Percentiles rank a stretch among this genome's conserved stretches.
These are phyloP conservation scores for Echeveria elegans DNA, from an alignment of 164 flowering plant species.

Conservation along the genomic window DNA sequence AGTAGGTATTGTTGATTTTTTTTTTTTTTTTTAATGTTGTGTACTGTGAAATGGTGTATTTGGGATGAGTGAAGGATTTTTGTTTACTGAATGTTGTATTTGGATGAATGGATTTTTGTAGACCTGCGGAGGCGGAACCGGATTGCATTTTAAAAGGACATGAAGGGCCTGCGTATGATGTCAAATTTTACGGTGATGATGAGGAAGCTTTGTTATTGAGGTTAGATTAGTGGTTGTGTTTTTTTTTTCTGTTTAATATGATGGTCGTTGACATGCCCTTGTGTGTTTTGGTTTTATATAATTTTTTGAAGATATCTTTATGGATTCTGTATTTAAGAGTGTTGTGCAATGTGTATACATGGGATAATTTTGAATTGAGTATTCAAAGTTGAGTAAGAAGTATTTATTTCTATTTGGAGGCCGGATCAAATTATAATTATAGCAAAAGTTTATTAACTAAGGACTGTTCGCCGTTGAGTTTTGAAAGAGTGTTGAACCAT, in stretches of 20 bases:
- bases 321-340: too few species aligned
- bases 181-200: conserved; percentile 64
- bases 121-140: conserved; percentile 52
- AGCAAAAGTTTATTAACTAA: not conserved
- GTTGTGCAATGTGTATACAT: not conserved
- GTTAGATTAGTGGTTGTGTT: conserved; percentile 14
- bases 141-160: conserved; percentile 51
- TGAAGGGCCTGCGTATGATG: conserved; percentile 91
- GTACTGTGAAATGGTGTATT: not conserved
- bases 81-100: not conserved
- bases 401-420: not conserved
- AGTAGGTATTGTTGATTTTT: not conserved
- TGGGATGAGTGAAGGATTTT: not conserved
- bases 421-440: not conserved
- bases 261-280: too few species aligned
- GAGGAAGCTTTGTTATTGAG: conserved; percentile 63
- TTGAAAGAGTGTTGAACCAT: not conserved
- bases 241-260: too few species aligned
- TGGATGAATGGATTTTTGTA: conserved; percentile 17
- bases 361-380: not conserved
- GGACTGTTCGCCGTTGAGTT: not conserved
- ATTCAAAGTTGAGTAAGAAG: not conserved
- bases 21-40: not conserved
- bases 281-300: too few species aligned
- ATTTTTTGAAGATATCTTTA: too few species aligned